Evolutionary conservation across 2,329 filamentous ascomycete species (phyloP).

Genomic region (Penicillium aurantiogriseum): DNA sequence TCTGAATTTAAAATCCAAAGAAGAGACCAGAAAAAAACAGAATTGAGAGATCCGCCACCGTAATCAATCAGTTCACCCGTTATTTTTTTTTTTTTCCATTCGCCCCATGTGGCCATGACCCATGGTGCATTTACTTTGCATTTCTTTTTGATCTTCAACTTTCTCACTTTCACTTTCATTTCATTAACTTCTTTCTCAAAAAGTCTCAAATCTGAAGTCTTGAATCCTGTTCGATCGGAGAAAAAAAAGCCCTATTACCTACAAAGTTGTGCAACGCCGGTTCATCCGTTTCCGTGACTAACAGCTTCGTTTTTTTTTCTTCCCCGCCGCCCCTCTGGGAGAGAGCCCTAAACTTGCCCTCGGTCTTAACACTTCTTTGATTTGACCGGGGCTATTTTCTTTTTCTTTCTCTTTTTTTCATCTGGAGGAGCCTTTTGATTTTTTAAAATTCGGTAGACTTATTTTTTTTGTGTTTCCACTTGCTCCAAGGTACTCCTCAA

Average conservation of each 20-base stretch:
- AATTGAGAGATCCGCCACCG: conserved; percentile 6
- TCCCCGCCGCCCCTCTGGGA: conserved; percentile 25
- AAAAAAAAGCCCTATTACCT: background rate
- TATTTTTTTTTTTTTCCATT: background rate
- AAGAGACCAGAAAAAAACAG: background rate
- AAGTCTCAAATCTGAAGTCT: background rate
- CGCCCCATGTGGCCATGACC: conserved; percentile 14
- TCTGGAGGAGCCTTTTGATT: conserved; percentile 32
- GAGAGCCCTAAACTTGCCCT: conserved; percentile 16
- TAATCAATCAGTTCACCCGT: conserved; percentile 5
- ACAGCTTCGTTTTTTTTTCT: conserved; percentile 30
- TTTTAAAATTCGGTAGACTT: conserved; percentile 14
- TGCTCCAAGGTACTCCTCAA: conserved; percentile 11
- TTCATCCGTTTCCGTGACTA: conserved; percentile 34
- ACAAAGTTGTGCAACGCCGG: conserved; percentile 17
- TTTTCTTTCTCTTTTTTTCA: conserved; percentile 20
- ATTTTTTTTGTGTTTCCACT: conserved; percentile 16
- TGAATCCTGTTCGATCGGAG: background rate
- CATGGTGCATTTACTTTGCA: background rate
- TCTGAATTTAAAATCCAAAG: background rate
- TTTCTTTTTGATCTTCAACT: background rate
- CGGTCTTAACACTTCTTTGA: conserved; percentile 13
- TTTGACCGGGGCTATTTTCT: conserved; percentile 20
- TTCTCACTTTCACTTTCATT: background rate
- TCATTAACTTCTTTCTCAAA: background rate